Evolutionary conservation across 257 asterid genomes (phyloP), one percentile per base, ranked within the genome.

Genomic region (Cinchona pubescens): DNA sequence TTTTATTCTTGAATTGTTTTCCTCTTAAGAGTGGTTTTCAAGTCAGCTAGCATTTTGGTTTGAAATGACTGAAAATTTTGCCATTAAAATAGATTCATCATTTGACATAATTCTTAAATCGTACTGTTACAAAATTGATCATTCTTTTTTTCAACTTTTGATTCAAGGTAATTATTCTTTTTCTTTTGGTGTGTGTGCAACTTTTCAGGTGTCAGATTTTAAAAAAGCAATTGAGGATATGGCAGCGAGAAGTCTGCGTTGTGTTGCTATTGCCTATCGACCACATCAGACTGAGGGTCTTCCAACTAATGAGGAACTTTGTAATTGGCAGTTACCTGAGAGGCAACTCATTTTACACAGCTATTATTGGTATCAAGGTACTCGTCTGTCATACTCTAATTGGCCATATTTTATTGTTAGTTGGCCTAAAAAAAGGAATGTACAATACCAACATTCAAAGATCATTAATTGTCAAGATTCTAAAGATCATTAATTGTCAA

Each of bases 211-310:
- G 70, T 80, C 88, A 61, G 29, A 69, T 53, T 88, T 87, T 67
- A 87, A 76, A 77, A 78, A 88, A 71, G 91, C 92, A 74, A 92
- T 92, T 80, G 93, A 85, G 75, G 92, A 86, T 75, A 94, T 94
- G 98, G 97, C 98, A 69, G 77, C 74, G 27, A 79, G 85, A 82
- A 92, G 96, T 83, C 83, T 94, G 85, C 94, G 98, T 14, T 94
- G 98, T 87, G 98, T 94, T 82, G 97, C 97, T 45, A 77, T 94
- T 80, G 97, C 98, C 53, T 94, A 86, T 79, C 83, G 88, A 75
- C 72, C 58, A 21, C 80, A 84, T 78, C 46, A n/a, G n/a, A n/a
- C n/a, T n/a, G n/a, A n/a, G n/a, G n/a, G n/a, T n/a, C n/a, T n/a
- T n/a, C n/a, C n/a, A n/a, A n/a, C n/a, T n/a, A n/a, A n/a, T n/a